These are phyloP conservation scores for Corchorus capsularis DNA, from an alignment of 345 rosid species.

Conservation along the genomic window DNA sequence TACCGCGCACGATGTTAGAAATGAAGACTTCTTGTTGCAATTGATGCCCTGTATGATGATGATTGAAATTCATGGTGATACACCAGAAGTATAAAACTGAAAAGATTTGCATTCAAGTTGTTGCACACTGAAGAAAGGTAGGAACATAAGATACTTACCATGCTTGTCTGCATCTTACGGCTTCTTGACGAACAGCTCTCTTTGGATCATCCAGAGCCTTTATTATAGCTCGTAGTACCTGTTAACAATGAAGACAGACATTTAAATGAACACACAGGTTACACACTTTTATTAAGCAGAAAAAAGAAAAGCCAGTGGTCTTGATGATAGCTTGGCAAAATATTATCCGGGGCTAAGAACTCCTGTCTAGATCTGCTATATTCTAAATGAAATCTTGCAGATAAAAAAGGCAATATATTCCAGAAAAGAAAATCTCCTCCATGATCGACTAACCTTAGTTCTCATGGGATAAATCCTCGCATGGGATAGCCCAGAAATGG, in stretches of 20 bases:
- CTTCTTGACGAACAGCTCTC: conserved; percentile 82
- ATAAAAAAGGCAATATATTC: not conserved
- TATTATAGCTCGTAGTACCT: conserved; percentile 65
- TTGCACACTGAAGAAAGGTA: not conserved
- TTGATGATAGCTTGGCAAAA: not conserved
- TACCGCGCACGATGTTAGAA: conserved; percentile 17
- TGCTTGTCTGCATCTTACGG: conserved; percentile 75
- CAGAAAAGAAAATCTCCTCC: too few relatives aligned
- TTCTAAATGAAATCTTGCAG: not conserved
- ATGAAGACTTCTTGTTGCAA: conserved; percentile 38
- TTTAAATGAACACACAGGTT: not conserved
- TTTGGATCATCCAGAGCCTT: conserved; percentile 82
- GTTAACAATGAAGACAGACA: conserved; percentile 6
- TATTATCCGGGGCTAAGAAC: not conserved
- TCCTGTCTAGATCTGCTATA: not conserved
- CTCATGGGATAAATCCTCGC: conserved; percentile 74
- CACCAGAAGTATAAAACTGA: not conserved
- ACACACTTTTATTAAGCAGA: too few relatives aligned
- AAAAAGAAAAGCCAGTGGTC: too few relatives aligned
- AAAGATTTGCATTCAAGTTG: not conserved
- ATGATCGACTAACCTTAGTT: conserved; percentile 51
- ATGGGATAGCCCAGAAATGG: conserved; percentile 68
- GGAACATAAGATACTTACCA: conserved; percentile 50
- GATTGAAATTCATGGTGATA: not conserved
- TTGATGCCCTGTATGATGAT: conserved; percentile 43